Conservation (phyloP, 2,329 filamentous ascomycete species). For the Microthyrium microscopicum region DNA sequence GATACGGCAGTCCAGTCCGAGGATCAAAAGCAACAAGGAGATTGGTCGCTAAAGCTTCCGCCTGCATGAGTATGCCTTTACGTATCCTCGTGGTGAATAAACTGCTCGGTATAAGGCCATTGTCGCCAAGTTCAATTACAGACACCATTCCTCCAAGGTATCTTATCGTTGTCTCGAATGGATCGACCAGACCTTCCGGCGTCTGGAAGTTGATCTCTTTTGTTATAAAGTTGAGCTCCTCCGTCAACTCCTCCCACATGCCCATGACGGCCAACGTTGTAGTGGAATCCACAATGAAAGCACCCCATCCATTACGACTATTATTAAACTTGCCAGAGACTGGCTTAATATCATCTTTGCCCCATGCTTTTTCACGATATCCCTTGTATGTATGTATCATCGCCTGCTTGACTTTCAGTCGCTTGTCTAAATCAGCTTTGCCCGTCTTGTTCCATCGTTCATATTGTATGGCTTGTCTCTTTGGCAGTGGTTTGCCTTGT, state of each 20-base stretch:
- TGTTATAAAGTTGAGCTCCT: constrained; percentile 22
- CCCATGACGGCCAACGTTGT: constrained; percentile 25
- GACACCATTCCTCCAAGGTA: constrained; percentile 25
- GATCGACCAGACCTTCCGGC: constrained; percentile 21
- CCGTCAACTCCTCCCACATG: constrained; percentile 25
- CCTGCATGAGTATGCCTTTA: constrained; percentile 19
- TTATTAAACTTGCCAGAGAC: constrained; percentile 20
- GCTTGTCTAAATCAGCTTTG: constrained; percentile 17
- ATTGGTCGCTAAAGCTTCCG: constrained; percentile 20
- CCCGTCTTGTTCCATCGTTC: constrained; percentile 8
- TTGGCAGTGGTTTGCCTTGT: constrained; percentile 11
- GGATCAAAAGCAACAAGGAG: constrained; percentile 24
- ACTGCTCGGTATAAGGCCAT: constrained; percentile 20
- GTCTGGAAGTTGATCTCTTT: constrained; percentile 19
- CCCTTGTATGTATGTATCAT: constrained; percentile 25
- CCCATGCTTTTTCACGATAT: constrained; percentile 24
- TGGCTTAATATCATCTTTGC: constrained; percentile 22
- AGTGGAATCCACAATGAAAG: constrained; percentile 25
- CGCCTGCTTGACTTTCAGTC: constrained; percentile 18
- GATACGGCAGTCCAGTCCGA: constrained; percentile 27
- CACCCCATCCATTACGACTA: constrained; percentile 25
- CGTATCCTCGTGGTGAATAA: constrained; percentile 17
- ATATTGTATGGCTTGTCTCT: constrained; percentile 8
- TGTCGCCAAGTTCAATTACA: constrained; percentile 24
- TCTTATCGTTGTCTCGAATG: constrained; percentile 25